phyloP scores from a whole-genome alignment of 2,329 filamentous ascomycete genomes.

The Aspergillus pseudonomiae region DNA sequence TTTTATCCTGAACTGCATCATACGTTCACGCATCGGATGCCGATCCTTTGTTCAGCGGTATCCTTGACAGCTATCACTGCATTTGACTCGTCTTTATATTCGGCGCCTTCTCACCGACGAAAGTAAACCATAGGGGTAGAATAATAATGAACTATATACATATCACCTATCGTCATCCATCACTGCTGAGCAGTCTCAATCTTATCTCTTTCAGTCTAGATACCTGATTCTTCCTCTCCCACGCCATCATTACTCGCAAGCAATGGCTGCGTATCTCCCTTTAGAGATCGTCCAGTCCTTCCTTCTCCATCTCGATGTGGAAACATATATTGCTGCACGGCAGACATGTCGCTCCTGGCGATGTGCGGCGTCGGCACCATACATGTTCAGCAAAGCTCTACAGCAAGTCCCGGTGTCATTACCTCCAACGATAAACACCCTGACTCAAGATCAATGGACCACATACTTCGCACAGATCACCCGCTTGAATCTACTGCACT shows the following conservation, averaged over 20 bases:
- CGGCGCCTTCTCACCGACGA: neutral
- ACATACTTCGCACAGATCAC: constrained; percentile 20
- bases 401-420: constrained; percentile 17
- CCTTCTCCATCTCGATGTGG: constrained; percentile 19
- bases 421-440: constrained; percentile 9
- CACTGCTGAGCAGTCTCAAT: constrained; percentile 1
- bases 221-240: neutral
- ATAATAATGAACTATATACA: constrained; percentile 2
- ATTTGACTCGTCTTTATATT: neutral
- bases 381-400: constrained; percentile 17
- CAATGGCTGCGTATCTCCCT: constrained; percentile 18
- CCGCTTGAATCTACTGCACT: constrained; percentile 19
- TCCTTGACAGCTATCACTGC: neutral
- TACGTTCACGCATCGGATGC: neutral
- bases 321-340: constrained; percentile 23
- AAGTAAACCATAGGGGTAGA: neutral
- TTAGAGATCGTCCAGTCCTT: constrained; percentile 25
- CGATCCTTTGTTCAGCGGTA: neutral
- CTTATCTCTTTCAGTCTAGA: neutral
- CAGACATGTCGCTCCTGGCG: constrained; percentile 21
- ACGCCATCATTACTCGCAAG: neutral
- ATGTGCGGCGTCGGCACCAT: constrained; percentile 20
- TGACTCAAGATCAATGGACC: constrained; percentile 21
- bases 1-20: neutral
- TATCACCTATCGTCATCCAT: neutral